Evolutionary conservation across 768 basidiomycete species (phyloP), one percentile per base, ranked within the genome.

Genomic region (Termitomyces sp.): DNA sequence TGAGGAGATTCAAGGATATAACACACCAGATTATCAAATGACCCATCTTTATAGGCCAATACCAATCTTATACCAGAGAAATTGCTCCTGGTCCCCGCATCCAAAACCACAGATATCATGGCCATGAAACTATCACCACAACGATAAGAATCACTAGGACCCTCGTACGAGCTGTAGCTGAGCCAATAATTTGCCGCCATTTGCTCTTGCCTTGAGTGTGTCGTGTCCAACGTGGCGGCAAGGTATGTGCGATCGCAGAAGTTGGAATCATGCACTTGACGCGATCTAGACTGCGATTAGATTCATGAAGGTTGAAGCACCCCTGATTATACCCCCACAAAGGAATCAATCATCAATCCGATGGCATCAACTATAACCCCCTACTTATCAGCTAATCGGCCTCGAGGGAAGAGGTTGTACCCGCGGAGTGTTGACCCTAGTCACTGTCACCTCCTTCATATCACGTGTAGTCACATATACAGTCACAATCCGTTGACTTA

Each of bases 31-130:
- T 57, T 52, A 25, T 57, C 28, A 14, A 58, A 49, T 12, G 55
- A 25, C 21, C 40, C 57, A 37, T 55, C 56, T 34, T 54, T n/a
- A 30, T 61, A 55, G 11, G 45, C 57, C 43, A 61, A 42, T 12
- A 58, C 44, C 14, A 61, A 23, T 25, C 57, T 48, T 50, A 61
- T 58, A 9, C 49, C 57, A 28, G 44, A 34, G 21, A 61, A 61
- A 34, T 37, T 16, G 30, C 30, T 41, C 37, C 19, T 35, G 7
- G 44, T 49, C 3, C 43, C 56, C 10, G 43, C 57, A 7, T 61
- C 60, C 25, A 61, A 39, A 27, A 61, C 60, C 30, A 58, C 49
- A 35, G 60, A 58, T 21, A 58, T 35, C 60, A 58, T 32, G 32
- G 32, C 9, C 32, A 10, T 52, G 44, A 52, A 61, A 39, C 50